A percentile compares a stretch with the other conserved stretches of the same genome.
Evolutionary conservation across 2,329 filamentous ascomycete genomes (phyloP).

Genomic region (Stagonosporopsis chrysanthemi): DNA sequence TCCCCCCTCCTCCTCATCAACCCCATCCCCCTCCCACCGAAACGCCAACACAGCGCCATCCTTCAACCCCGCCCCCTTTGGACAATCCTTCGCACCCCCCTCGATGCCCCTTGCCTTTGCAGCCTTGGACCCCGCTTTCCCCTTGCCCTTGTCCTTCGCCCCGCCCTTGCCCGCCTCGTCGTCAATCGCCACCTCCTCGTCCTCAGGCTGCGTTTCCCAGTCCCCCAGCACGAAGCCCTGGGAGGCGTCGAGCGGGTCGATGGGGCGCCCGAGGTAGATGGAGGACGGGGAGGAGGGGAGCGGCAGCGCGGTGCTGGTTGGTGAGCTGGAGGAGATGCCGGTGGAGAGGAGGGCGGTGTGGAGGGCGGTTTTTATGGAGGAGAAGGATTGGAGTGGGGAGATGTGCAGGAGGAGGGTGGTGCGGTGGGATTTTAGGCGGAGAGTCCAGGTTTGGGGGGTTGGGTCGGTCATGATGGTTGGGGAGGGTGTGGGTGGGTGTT

Average conservation of each 20-base stretch:
- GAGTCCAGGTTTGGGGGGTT: constrained; percentile 48
- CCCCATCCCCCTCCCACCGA: constrained; percentile 41
- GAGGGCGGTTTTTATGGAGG: constrained; percentile 52
- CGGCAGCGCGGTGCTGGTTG: constrained; percentile 40
- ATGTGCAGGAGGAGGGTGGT: constrained; percentile 57
- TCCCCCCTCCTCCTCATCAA: neutral
- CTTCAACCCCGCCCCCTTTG: constrained; percentile 47
- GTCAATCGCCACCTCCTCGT: constrained; percentile 41
- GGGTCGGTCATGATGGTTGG: constrained; percentile 31
- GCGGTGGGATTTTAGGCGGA: constrained; percentile 57
- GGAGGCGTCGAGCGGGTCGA: constrained; percentile 50
- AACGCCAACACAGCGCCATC: constrained; percentile 49
- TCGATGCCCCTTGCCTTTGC: no score
- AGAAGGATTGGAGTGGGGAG: constrained; percentile 53
- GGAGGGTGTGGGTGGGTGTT: neutral
- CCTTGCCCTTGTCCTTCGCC: constrained; percentile 42
- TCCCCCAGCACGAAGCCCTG: constrained; percentile 51
- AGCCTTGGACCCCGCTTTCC: neutral
- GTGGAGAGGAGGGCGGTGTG: constrained; percentile 53
- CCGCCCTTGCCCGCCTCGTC: constrained; percentile 34
- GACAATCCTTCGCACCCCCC: constrained; percentile 33
- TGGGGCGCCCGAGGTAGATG: constrained; percentile 52
- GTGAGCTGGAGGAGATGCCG: constrained; percentile 39
- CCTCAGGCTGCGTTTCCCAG: constrained; percentile 41
- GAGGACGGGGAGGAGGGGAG: constrained; percentile 51